phyloP scores from a whole-genome alignment of 345 rosid genomes.

The Lumnitzera racemosa region DNA sequence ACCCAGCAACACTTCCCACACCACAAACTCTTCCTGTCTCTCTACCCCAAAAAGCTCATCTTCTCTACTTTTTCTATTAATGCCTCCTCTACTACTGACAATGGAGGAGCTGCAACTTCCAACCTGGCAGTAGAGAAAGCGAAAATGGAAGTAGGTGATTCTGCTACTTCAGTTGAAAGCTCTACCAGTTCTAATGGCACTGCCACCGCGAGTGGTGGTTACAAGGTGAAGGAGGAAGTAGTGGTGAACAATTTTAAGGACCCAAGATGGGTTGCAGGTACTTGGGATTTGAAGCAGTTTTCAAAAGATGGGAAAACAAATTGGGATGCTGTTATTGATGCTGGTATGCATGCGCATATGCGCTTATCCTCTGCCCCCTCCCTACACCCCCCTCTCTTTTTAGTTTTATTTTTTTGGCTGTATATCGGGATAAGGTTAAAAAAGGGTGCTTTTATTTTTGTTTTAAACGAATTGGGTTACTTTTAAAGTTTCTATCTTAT shows the following conservation, averaged over 20 bases:
- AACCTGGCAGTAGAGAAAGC: constrained; percentile 26
- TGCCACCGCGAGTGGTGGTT: background rate
- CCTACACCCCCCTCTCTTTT: background rate
- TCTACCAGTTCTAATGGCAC: background rate
- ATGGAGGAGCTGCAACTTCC: constrained; percentile 39
- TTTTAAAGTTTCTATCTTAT: no score
- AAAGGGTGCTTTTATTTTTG: no score
- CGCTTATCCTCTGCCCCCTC: background rate
- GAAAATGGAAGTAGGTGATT: background rate
- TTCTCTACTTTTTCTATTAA: constrained; percentile 25
- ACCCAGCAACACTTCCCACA: constrained; percentile 20
- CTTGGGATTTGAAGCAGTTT: constrained; percentile 85
- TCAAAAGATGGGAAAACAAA: constrained; percentile 51
- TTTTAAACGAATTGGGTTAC: no score
- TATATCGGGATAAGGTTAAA: background rate
- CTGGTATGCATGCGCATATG: constrained; percentile 43
- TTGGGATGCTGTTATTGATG: constrained; percentile 93
- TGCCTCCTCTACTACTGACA: constrained; percentile 28
- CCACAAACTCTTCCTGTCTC: constrained; percentile 21
- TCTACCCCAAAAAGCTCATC: constrained; percentile 27
- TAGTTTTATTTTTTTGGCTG: background rate
- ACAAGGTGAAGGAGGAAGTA: constrained; percentile 4
- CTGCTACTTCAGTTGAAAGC: no score
- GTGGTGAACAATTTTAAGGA: constrained; percentile 44
- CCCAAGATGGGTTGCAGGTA: constrained; percentile 74